A percentile compares a stretch with the other conserved stretches of the same genome.
Conservation (phyloP, 2,329 filamentous ascomycete genomes). For the Coniochaeta ligniaria region DNA sequence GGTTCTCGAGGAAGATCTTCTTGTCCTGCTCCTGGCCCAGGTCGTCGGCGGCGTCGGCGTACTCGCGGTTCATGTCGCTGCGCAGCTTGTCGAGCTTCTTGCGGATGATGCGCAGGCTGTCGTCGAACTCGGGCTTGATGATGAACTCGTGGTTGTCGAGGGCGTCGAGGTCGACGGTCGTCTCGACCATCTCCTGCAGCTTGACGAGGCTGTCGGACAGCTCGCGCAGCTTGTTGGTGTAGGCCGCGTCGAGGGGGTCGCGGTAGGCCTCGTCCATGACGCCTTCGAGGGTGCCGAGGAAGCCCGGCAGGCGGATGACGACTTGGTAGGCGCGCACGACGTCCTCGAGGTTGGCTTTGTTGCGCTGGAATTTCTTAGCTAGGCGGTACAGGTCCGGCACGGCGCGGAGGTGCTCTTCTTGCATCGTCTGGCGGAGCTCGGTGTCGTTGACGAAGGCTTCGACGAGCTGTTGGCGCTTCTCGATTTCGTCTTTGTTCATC, state of each 20-base stretch:
- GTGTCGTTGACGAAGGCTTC: slow-evolving; percentile 93
- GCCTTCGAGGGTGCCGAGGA: slow-evolving; percentile 80
- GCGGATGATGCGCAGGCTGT: slow-evolving; percentile 77
- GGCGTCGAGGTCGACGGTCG: slow-evolving; percentile 90
- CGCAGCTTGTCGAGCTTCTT: slow-evolving; percentile 84
- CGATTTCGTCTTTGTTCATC: slow-evolving; percentile 85
- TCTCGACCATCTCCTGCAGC: slow-evolving; percentile 96
- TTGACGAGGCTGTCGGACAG: slow-evolving; percentile 74
- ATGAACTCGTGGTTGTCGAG: slow-evolving; percentile 97
- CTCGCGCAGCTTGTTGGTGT: slow-evolving; percentile 74
- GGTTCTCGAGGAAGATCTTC: slow-evolving; percentile 96
- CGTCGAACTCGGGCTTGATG: slow-evolving; percentile 97
- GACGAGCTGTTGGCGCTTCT: slow-evolving; percentile 85
- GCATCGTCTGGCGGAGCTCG: slow-evolving; percentile 88
- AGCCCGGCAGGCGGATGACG: slow-evolving; percentile 81
- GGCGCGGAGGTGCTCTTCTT: slow-evolving; percentile 87
- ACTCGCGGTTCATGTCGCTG: slow-evolving; percentile 77
- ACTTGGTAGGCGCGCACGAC: slow-evolving; percentile 95
- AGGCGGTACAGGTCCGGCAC: slow-evolving; percentile 92
- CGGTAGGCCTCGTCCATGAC: slow-evolving; percentile 96
- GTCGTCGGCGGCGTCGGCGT: slow-evolving; percentile 67
- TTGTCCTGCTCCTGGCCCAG: slow-evolving; percentile 92
- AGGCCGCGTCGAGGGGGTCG: slow-evolving; percentile 76
- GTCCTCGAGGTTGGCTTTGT: slow-evolving; percentile 86
- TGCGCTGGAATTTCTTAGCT: slow-evolving; percentile 90